Evolutionary conservation across 495 filamentous ascomycete species (phyloP).

Genomic region (Hapsidospora chrysogenum): DNA sequence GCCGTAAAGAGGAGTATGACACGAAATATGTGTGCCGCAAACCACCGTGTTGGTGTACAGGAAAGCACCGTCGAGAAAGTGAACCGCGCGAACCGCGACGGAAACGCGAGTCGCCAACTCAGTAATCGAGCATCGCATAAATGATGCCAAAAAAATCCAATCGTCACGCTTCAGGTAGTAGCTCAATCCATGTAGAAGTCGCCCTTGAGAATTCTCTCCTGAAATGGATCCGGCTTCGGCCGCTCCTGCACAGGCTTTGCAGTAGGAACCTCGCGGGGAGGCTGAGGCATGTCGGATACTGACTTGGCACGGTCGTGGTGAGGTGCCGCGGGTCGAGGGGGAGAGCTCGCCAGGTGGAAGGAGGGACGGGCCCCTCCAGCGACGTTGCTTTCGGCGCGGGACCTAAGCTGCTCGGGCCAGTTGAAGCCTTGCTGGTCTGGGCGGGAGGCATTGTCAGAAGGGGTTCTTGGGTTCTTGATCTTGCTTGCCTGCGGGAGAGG

Average conservation of each 20-base stretch:
- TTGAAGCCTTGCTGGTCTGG: conserved; percentile 73
- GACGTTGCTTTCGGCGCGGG: conserved; percentile 70
- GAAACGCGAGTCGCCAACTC: no score
- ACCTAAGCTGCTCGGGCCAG: conserved; percentile 86
- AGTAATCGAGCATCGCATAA: no score
- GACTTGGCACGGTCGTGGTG: conserved; percentile 54
- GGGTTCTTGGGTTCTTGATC: conserved; percentile 32
- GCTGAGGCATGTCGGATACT: conserved; percentile 48
- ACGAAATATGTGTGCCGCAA: no score
- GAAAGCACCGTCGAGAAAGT: no score
- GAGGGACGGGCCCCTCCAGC: conserved; percentile 33
- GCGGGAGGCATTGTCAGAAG: conserved; percentile 41
- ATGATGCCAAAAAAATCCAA: no score
- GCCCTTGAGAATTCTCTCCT: conserved; percentile 90
- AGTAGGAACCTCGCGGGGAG: conserved; percentile 31
- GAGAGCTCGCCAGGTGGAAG: conserved; percentile 25
- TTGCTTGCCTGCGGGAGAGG: conserved; percentile 33
- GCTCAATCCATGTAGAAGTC: conserved; percentile 96
- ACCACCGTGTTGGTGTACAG: no score
- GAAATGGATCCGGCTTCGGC: conserved; percentile 73
- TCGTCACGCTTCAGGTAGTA: no score
- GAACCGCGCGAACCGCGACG: no score
- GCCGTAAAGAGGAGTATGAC: no score
- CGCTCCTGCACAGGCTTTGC: conserved; percentile 27
- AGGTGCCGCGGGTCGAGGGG: conserved; percentile 11